These are phyloP conservation scores for Cladochytrium replicatum DNA, from an alignment of 192 early-diverging fungal species.

Conservation along the genomic window DNA sequence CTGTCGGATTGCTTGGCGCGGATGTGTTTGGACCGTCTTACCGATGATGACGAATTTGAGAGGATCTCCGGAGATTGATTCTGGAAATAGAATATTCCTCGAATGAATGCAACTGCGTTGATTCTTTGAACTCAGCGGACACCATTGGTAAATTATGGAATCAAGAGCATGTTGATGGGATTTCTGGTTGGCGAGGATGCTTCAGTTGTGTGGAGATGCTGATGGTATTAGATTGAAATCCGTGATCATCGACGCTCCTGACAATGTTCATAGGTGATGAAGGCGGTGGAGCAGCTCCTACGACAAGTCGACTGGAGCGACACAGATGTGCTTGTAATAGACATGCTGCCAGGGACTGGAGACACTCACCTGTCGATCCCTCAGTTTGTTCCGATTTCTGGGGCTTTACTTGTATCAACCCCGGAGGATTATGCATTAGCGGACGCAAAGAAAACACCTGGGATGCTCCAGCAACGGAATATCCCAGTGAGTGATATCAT, in stretches of 20 bases:
- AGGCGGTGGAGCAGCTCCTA: constrained; percentile 76
- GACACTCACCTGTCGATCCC: constrained; percentile 77
- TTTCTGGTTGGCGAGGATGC: constrained; percentile 66
- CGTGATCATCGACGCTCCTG: too few species aligned
- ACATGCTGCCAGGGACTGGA: constrained; percentile 91
- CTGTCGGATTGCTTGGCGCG: constrained; percentile 71
- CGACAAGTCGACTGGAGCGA: constrained; percentile 73
- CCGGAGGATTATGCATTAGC: constrained; percentile 81
- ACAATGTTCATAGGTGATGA: constrained; percentile 76
- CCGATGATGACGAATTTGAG: constrained; percentile 73
- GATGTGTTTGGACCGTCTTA: constrained; percentile 91
- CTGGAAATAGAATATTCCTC: too few species aligned
- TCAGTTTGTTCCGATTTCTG: constrained; percentile 60
- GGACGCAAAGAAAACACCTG: constrained; percentile 67
- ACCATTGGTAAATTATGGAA: constrained; percentile 75
- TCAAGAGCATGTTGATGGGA: constrained; percentile 89
- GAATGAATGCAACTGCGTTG: constrained; percentile 4
- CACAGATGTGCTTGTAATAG: constrained; percentile 78
- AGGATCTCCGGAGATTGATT: constrained; percentile 60
- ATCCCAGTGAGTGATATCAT: constrained; percentile 56
- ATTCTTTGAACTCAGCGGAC: constrained; percentile 38
- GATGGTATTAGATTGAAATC: constrained; percentile 56
- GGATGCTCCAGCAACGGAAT: constrained; percentile 74
- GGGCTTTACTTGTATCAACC: constrained; percentile 79
- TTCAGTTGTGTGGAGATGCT: constrained; percentile 83